Percentiles rank a stretch among this genome's conserved stretches.
Conservation (phyloP, 2,329 filamentous ascomycete genomes). For the Xylariaceae sp. region DNA sequence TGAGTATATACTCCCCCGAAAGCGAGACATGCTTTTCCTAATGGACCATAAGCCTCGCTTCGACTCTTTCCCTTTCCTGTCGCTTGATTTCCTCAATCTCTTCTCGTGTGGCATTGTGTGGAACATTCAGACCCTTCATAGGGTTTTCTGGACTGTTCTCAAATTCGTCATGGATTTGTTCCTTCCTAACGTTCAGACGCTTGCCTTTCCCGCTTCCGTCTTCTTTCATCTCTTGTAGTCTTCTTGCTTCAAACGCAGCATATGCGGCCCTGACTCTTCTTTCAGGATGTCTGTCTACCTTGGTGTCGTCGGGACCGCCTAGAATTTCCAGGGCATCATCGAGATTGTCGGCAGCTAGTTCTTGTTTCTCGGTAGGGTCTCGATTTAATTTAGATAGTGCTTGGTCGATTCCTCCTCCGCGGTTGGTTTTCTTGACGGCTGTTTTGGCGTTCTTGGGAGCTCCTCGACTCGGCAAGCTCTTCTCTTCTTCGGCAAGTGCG, state of each 20-base stretch:
- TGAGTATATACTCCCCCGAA: not conserved
- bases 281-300: slow-evolving; percentile 89
- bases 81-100: slow-evolving; percentile 70
- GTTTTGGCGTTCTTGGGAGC: slow-evolving; percentile 69
- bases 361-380: too few species aligned
- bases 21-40: not conserved
- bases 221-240: slow-evolving; percentile 81
- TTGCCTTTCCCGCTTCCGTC: slow-evolving; percentile 75
- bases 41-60: slow-evolving; percentile 45
- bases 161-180: slow-evolving; percentile 87
- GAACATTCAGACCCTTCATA: slow-evolving; percentile 80
- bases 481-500: slow-evolving; percentile 81
- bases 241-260: slow-evolving; percentile 76
- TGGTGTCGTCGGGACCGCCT: slow-evolving; percentile 56
- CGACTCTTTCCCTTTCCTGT: slow-evolving; percentile 72
- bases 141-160: slow-evolving; percentile 94
- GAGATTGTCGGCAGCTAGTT: too few species aligned
- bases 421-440: slow-evolving; percentile 68
- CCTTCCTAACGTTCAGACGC: slow-evolving; percentile 80
- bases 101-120: slow-evolving; percentile 77
- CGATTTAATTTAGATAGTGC: slow-evolving; percentile 59
- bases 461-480: slow-evolving; percentile 57
- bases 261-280: slow-evolving; percentile 85
- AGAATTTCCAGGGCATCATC: too few species aligned
- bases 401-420: slow-evolving; percentile 67